phyloP scores from a whole-genome alignment of 2,329 filamentous ascomycete genomes.

The Cordyceps farinosa region DNA sequence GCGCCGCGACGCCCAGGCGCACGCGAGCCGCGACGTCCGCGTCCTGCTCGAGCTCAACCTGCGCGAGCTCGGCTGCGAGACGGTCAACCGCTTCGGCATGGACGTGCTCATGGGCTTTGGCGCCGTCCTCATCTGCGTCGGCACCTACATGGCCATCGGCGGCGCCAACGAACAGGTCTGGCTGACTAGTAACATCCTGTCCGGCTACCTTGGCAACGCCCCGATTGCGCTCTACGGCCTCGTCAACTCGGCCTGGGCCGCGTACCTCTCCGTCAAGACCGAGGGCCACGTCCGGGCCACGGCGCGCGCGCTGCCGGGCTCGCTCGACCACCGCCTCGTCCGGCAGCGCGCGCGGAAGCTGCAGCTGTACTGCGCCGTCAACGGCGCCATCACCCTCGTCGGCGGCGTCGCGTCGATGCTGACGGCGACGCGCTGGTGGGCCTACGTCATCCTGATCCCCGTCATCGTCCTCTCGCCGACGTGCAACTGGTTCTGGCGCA shows the following conservation, averaged over 20 bases:
- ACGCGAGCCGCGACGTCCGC: constrained; percentile 27
- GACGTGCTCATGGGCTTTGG: constrained; percentile 48
- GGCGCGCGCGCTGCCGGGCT: constrained; percentile 24
- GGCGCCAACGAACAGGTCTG: constrained; percentile 43
- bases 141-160: constrained; percentile 52
- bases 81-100: constrained; percentile 49
- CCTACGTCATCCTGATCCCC: constrained; percentile 48
- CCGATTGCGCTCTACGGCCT: constrained; percentile 48
- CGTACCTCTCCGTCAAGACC: constrained; percentile 40
- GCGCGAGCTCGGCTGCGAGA: constrained; percentile 49
- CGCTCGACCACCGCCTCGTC: constrained; percentile 29
- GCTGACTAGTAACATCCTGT: constrained; percentile 48
- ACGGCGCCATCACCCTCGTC: constrained; percentile 43
- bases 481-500: constrained; percentile 48
- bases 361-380: constrained; percentile 42
- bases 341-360: constrained; percentile 37
- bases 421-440: constrained; percentile 50
- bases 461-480: constrained; percentile 45
- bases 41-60: constrained; percentile 42
- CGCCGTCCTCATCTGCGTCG: constrained; percentile 46
- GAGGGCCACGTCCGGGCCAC: constrained; percentile 34
- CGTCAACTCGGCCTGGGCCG: constrained; percentile 46
- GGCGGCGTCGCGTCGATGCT: constrained; percentile 48
- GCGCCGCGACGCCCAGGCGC: constrained; percentile 11
- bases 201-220: constrained; percentile 53